A percentile compares a stretch with the other conserved stretches of the same genome.
Evolutionary conservation across 371 early-diverging fungal genomes (phyloP).

Genomic region (Choanephora cucurbitarum): DNA sequence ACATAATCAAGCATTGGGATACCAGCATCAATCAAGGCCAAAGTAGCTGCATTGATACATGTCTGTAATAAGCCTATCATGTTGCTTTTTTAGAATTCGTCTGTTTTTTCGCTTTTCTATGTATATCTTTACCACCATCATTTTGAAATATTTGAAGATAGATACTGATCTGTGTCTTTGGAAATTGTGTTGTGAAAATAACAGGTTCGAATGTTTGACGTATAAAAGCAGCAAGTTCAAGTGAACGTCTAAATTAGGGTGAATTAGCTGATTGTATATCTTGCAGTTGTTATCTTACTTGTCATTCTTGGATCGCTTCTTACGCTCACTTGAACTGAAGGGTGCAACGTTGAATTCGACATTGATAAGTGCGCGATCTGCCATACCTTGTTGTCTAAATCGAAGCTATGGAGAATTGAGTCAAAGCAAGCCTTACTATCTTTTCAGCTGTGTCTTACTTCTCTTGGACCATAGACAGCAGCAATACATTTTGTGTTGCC

Average conservation of each 20-base stretch:
- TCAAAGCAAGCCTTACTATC: no score
- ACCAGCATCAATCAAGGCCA: slow-evolving; percentile 97
- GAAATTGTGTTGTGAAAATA: slow-evolving; percentile 73
- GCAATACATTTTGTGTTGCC: slow-evolving; percentile 95
- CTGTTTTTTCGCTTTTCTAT: not conserved
- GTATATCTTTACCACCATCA: slow-evolving; percentile 77
- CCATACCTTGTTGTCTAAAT: slow-evolving; percentile 56
- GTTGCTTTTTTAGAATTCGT: not conserved
- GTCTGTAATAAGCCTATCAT: slow-evolving; percentile 63
- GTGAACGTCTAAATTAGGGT: slow-evolving; percentile 54
- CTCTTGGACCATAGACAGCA: slow-evolving; percentile 93
- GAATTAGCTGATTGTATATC: not conserved
- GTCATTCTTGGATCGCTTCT: slow-evolving; percentile 80
- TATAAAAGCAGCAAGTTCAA: slow-evolving; percentile 84
- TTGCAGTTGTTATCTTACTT: slow-evolving; percentile 51
- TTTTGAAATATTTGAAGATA: slow-evolving; percentile 89
- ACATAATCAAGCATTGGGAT: slow-evolving; percentile 96
- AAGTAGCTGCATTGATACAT: slow-evolving; percentile 91
- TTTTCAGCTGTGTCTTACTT: no score
- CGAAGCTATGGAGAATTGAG: slow-evolving; percentile 58
- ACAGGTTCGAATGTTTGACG: slow-evolving; percentile 92
- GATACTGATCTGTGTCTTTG: slow-evolving; percentile 91
- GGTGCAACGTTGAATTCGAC: slow-evolving; percentile 92
- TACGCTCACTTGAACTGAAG: slow-evolving; percentile 89
- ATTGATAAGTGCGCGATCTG: slow-evolving; percentile 82